Conservation (phyloP, 1,139 yeast genomes). For the Hemisphaericaspora subhashii region DNA sequence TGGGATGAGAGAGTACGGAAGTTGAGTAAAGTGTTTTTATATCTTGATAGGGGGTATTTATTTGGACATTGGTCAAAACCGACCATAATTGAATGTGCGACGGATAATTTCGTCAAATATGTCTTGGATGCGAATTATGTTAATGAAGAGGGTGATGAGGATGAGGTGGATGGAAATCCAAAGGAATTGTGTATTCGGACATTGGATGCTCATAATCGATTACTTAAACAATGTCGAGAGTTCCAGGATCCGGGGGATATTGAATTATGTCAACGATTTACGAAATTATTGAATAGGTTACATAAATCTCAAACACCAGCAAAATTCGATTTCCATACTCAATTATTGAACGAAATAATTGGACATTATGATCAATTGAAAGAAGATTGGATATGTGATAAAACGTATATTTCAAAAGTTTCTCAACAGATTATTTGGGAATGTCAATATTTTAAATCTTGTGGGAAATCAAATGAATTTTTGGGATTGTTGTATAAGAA, state of each 20-base stretch:
- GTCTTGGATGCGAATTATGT: constrained; percentile 14
- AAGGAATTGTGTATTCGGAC: constrained; percentile 10
- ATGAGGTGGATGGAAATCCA: constrained; percentile 1
- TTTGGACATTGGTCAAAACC: constrained; percentile 30
- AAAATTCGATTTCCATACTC: constrained; percentile 18
- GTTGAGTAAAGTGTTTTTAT: constrained; percentile 33
- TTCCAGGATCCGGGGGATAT: constrained; percentile 8
- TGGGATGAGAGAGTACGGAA: constrained; percentile 29
- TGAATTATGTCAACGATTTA: constrained; percentile 15
- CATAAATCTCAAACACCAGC: constrained; percentile 14
- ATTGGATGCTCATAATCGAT: constrained; percentile 11
- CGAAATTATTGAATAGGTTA: constrained; percentile 23
- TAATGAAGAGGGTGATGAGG: background rate
- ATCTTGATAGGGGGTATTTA: constrained; percentile 37
- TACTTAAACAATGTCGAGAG: constrained; percentile 13
- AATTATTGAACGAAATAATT: constrained; percentile 19
- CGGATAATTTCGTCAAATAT: constrained; percentile 20
- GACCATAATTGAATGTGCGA: constrained; percentile 28
- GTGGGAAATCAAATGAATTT: constrained; percentile 26
- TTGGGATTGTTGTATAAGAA: constrained; percentile 20
- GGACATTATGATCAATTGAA: constrained; percentile 20
- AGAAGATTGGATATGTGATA: constrained; percentile 19
- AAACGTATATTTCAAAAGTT: constrained; percentile 20
- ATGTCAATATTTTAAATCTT: constrained; percentile 21
- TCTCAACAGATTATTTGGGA: constrained; percentile 19